These are phyloP conservation scores for Ananas comosus DNA, from an alignment of 176 grass and related monocot genomes.

Conservation along the genomic window DNA sequence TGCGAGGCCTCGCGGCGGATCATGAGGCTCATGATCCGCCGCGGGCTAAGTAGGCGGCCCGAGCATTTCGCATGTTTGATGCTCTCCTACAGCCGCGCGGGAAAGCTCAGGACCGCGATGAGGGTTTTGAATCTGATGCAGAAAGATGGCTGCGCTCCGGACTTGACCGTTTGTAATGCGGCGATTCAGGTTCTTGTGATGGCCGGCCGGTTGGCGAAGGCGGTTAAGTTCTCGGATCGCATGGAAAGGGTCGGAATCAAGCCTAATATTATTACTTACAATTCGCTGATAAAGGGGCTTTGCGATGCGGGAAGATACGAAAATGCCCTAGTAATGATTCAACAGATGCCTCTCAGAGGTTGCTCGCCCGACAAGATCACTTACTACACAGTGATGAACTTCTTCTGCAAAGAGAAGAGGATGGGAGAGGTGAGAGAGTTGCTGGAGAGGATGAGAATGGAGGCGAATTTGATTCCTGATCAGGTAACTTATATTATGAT, in stretches of 20 bases:
- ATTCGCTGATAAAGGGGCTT: conserved; percentile 82
- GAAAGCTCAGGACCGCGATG: conserved; percentile 81
- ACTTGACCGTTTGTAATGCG: conserved; percentile 60
- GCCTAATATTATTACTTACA: conserved; percentile 48
- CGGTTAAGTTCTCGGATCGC: conserved; percentile 44
- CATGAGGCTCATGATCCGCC: conserved; percentile 72
- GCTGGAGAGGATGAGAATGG: conserved; percentile 47
- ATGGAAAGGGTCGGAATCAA: conserved; percentile 52
- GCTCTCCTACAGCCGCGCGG: conserved; percentile 70
- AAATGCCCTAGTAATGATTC: conserved; percentile 51
- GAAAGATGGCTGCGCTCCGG: conserved; percentile 59
- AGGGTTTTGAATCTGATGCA: conserved; percentile 88
- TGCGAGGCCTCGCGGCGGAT: conserved; percentile 62
- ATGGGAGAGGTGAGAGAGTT: conserved; percentile 50
- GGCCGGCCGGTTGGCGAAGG: conserved; percentile 55
- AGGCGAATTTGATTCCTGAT: conserved; percentile 58
- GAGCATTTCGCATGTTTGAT: conserved; percentile 60
- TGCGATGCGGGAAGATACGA: conserved; percentile 38
- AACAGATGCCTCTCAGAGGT: conserved; percentile 45
- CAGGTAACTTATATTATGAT: conserved; percentile 81
- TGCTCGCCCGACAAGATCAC: conserved; percentile 71
- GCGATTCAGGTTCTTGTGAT: conserved; percentile 64
- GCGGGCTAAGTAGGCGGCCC: conserved; percentile 28
- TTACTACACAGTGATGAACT: conserved; percentile 81
- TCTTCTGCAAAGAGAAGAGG: conserved; percentile 76